Evolutionary conservation across 495 filamentous ascomycete species (phyloP).

Genomic region (Trichoderma gamsii): DNA sequence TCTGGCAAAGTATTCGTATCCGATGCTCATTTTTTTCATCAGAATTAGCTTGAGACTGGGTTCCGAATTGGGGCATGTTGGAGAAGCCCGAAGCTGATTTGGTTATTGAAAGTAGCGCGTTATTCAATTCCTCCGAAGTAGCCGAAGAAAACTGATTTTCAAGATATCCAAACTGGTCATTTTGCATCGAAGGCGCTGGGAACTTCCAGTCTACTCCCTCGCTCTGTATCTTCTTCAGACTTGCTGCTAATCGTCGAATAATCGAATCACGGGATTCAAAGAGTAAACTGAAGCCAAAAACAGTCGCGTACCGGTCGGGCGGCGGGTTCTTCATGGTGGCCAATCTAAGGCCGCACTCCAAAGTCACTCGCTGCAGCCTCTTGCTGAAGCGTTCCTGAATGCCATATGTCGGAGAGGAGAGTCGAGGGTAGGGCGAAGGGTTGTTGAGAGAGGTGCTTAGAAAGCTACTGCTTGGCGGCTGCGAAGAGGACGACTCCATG

Average conservation of each 20-base stretch:
- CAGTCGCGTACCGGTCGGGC: conserved; percentile 41
- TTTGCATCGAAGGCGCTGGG: conserved; percentile 29
- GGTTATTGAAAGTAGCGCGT: background rate
- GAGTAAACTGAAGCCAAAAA: conserved; percentile 62
- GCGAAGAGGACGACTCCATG: conserved; percentile 19
- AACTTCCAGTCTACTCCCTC: conserved; percentile 56
- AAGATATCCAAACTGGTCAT: background rate
- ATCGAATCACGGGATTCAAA: conserved; percentile 48
- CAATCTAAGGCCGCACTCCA: conserved; percentile 59
- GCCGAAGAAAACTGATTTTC: background rate
- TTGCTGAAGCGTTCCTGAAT: conserved; percentile 65
- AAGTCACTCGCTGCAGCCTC: conserved; percentile 57
- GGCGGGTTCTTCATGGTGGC: conserved; percentile 49
- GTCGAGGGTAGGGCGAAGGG: conserved; percentile 23
- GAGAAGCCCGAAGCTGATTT: background rate
- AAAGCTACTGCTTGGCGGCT: conserved; percentile 16
- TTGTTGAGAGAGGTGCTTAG: background rate
- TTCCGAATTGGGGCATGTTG: background rate
- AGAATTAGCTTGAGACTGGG: background rate
- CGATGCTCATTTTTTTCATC: conserved; percentile 24
- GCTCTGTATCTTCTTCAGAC: conserved; percentile 33
- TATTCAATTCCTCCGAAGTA: background rate
- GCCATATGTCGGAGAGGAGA: conserved; percentile 39
- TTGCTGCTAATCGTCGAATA: conserved; percentile 35
- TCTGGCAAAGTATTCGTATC: conserved; percentile 38